These are phyloP conservation scores for Arabidopsis thaliana DNA, from an alignment of 345 rosid genomes.

Conservation along the genomic window DNA sequence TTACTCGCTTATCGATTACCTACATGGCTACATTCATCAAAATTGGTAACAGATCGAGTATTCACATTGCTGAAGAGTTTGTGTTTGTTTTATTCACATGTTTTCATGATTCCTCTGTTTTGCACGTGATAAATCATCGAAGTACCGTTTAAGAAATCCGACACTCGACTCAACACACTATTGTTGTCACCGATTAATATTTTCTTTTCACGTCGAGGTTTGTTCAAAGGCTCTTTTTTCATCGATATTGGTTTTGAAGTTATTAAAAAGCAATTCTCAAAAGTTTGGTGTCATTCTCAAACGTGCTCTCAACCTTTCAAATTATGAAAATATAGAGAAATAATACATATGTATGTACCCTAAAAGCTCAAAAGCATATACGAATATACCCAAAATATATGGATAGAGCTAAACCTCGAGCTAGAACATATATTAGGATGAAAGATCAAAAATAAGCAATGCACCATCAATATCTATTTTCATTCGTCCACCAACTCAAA, in stretches of 20 bases:
- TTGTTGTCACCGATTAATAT: background rate
- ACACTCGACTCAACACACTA: slow-evolving; percentile 20
- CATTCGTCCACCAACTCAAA: slow-evolving; percentile 8
- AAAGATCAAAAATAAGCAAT: slow-evolving; percentile 5
- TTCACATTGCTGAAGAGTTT: background rate
- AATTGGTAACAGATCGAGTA: background rate
- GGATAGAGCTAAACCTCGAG: background rate
- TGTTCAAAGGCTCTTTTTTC: slow-evolving; percentile 11
- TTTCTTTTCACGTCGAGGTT: slow-evolving; percentile 3
- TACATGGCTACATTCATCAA: slow-evolving; percentile 1
- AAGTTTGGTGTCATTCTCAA: slow-evolving; percentile 13
- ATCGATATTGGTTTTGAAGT: background rate
- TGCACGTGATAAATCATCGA: slow-evolving; percentile 1
- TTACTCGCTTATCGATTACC: background rate
- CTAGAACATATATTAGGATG: background rate
- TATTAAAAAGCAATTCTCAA: background rate
- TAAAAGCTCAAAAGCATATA: slow-evolving; percentile 12
- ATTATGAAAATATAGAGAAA: slow-evolving; percentile 12
- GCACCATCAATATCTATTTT: background rate
- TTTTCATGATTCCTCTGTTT: background rate
- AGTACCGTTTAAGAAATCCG: background rate
- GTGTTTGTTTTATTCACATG: background rate
- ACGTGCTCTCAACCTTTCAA: slow-evolving; percentile 29
- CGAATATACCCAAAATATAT: slow-evolving; percentile 4
- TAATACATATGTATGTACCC: background rate